Evolutionary conservation across 352 stramenopile species (phyloP).

Genomic region (Synura sp.): DNA sequence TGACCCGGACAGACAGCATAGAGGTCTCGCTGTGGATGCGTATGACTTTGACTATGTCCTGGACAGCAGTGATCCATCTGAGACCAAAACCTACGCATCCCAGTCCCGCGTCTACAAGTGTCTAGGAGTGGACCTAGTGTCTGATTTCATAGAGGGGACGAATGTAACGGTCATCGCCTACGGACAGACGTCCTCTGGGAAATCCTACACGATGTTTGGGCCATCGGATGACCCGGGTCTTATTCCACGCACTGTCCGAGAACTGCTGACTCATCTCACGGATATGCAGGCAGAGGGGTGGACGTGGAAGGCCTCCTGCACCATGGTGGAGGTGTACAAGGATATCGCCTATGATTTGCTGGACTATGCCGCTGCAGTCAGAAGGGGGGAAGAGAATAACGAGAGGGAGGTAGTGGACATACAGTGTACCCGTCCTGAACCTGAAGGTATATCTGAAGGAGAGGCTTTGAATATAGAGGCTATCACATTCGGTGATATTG

Average conservation of each 20-base stretch:
- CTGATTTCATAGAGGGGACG: constrained; percentile 75
- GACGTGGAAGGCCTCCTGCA: constrained; percentile 53
- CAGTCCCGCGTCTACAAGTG: constrained; percentile 82
- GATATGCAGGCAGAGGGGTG: constrained; percentile 69
- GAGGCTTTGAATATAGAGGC: constrained; percentile 71
- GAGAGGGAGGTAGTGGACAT: constrained; percentile 50
- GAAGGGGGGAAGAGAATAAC: too few species aligned
- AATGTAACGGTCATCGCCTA: constrained; percentile 68
- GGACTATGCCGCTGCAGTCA: constrained; percentile 70
- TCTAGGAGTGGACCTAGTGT: constrained; percentile 75
- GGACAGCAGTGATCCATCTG: too few species aligned
- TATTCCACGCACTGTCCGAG: neutral
- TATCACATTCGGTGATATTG: too few species aligned
- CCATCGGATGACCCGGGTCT: neutral
- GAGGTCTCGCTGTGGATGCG: too few species aligned
- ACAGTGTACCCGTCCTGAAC: neutral
- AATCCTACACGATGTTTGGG: constrained; percentile 27
- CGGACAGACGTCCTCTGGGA: constrained; percentile 1
- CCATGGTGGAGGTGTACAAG: constrained; percentile 95
- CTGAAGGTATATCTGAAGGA: constrained; percentile 54
- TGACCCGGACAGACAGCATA: too few species aligned
- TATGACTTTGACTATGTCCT: constrained; percentile 69
- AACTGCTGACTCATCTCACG: neutral
- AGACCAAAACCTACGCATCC: too few species aligned
- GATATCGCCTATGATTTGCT: constrained; percentile 87